Base-by-base conservation (phyloP, 208 protist genomes). In the Porcisia deanei region DNA sequence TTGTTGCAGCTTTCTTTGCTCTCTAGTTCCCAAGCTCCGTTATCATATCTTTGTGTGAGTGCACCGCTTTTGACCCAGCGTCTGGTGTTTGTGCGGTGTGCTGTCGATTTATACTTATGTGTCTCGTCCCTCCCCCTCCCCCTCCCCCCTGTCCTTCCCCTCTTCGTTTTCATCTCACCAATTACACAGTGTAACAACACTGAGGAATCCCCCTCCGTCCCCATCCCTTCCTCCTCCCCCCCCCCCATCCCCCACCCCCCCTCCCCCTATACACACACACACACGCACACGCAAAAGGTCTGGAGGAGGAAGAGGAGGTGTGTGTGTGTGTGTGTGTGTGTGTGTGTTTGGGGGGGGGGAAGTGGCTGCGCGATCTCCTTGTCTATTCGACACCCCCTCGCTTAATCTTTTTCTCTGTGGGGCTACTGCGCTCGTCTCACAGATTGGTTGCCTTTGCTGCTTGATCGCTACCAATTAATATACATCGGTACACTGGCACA, bases 211-310 rank as follows among this genome's bases (percentile, higher is more conserved):
- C 47, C 47, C 47, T 52, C 47, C 47, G n/a, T n/a, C n/a, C n/a
- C n/a, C n/a, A n/a, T n/a, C n/a, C n/a, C n/a, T n/a, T n/a, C n/a
- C n/a, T 52, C 47, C 47, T 52, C 47, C 47, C 47, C 5, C 47
- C 10, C 47, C 47, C 30, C 30, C 30, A 30, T 30, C 30, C 30
- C 30, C 30, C 30, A 30, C 30, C 30, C n/a, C n/a, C n/a, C n/a
- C n/a, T n/a, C n/a, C n/a, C n/a, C n/a, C n/a, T n/a, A n/a, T 67
- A 2, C 63, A 66, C 39, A 67, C 39, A 52, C 4, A 65, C 63
- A 30, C 41, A 3, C 63, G 3, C 9, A 12, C 45, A 12, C 45
- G 9, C 9, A 3, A 12, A 9, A 49, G 45, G 45, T 49, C 45
- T 9, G 9, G 45, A 49, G 9, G 45, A 49, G 45, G 9, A 9